phyloP scores from a whole-genome alignment of 495 filamentous ascomycete species.

The Lineolata rhizophorae region DNA sequence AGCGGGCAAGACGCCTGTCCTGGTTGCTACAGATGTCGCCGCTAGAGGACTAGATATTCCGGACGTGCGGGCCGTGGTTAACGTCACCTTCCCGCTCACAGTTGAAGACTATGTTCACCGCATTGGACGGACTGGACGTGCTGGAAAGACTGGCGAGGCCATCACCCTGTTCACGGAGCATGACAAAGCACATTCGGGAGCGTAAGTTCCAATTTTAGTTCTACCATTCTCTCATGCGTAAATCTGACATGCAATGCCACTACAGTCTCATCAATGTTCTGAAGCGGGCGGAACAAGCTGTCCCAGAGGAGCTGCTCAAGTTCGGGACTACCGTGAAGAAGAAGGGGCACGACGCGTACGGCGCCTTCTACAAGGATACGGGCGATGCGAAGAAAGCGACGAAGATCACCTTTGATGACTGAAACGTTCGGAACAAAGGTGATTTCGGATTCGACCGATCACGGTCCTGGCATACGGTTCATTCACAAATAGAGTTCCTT shows the following conservation, averaged over 20 bases:
- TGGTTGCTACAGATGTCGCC: conserved; percentile 93
- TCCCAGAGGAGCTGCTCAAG: conserved; percentile 73
- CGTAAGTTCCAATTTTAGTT: no score
- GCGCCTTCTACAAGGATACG: conserved; percentile 71
- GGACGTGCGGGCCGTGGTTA: conserved; percentile 76
- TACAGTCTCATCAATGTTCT: conserved; percentile 93
- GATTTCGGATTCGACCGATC: no score
- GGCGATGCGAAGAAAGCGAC: conserved; percentile 60
- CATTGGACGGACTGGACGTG: conserved; percentile 77
- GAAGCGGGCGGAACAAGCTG: conserved; percentile 64
- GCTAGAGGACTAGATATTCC: conserved; percentile 92
- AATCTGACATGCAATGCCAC: no score
- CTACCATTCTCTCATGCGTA: no score
- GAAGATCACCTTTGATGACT: conserved; percentile 79
- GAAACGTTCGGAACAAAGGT: no score
- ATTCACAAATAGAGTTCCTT: no score
- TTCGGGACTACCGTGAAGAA: conserved; percentile 98
- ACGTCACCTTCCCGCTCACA: conserved; percentile 53
- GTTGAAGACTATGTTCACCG: conserved; percentile 94
- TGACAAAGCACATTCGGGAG: conserved; percentile 73
- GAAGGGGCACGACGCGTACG: conserved; percentile 84
- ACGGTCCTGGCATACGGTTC: no score
- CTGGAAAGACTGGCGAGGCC: conserved; percentile 71
- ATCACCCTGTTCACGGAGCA: conserved; percentile 89
- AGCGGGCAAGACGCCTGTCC: conserved; percentile 56